These are phyloP conservation scores for Bryum argenteum DNA, from an alignment of 225 moss, liverwort and hornwort species.

Conservation along the genomic window DNA sequence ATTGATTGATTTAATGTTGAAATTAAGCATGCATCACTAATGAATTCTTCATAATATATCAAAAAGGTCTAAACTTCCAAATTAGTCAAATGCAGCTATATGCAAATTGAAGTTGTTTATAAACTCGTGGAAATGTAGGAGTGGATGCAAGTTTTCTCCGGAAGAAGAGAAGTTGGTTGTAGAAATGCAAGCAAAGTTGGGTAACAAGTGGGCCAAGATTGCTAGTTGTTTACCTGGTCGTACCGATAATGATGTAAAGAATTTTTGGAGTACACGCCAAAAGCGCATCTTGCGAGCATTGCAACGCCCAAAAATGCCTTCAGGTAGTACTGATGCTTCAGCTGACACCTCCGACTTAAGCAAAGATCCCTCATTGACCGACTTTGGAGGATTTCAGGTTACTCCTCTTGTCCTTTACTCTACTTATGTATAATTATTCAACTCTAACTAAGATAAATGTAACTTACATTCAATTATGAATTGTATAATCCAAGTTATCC, in stretches of 20 bases:
- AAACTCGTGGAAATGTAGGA: slow-evolving; percentile 37
- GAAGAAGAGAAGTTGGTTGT: slow-evolving; percentile 97
- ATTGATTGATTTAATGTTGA: too few relatives aligned
- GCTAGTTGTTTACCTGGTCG: slow-evolving; percentile 93
- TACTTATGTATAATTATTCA: too few relatives aligned
- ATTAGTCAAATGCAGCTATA: neutral
- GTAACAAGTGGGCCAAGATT: slow-evolving; percentile 99
- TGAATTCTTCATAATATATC: too few relatives aligned
- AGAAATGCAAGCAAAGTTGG: slow-evolving; percentile 97
- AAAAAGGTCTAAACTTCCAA: too few relatives aligned
- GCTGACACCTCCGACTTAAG: slow-evolving; percentile 89
- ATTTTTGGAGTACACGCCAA: slow-evolving; percentile 95
- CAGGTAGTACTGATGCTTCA: slow-evolving; percentile 81
- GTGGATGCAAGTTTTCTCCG: slow-evolving; percentile 92
- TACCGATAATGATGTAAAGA: slow-evolving; percentile 97
- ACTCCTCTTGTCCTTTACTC: neutral
- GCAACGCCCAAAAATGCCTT: slow-evolving; percentile 87
- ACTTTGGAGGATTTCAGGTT: slow-evolving; percentile 84
- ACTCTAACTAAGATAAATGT: too few relatives aligned
- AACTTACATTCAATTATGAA: too few relatives aligned
- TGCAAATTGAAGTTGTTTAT: neutral
- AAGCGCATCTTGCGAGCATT: slow-evolving; percentile 88
- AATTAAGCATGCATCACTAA: too few relatives aligned
- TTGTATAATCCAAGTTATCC: too few relatives aligned
- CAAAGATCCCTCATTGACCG: slow-evolving; percentile 66